Evolutionary conservation across 495 filamentous ascomycete genomes (phyloP).

Genomic region (Neurospora africana): DNA sequence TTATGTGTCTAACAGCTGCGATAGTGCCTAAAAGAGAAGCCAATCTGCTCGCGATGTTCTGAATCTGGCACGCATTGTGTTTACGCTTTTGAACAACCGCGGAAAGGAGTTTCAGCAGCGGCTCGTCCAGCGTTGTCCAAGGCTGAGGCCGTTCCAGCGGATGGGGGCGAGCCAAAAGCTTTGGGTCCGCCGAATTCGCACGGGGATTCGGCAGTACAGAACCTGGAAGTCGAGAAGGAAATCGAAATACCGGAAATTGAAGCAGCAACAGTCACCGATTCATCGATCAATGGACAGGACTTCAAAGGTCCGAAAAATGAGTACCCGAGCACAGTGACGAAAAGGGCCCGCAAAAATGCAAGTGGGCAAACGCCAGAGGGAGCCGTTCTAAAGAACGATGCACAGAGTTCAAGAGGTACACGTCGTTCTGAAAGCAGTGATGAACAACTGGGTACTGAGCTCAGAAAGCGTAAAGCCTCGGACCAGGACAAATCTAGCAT

Average conservation of each 20-base stretch:
- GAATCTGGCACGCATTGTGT: neutral
- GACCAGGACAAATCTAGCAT: neutral
- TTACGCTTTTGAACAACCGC: neutral
- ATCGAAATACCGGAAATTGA: neutral
- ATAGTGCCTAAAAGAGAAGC: neutral
- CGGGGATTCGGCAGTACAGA: neutral
- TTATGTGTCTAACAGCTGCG: neutral
- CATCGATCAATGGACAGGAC: neutral
- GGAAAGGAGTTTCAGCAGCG: neutral
- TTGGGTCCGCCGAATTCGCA: neutral
- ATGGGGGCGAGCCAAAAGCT: neutral
- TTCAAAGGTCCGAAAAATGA: neutral
- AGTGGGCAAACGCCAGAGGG: neutral
- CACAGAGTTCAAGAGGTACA: neutral
- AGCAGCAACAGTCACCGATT: neutral
- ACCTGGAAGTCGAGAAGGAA: neutral
- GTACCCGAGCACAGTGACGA: neutral
- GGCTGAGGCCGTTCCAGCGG: neutral
- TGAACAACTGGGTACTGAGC: neutral
- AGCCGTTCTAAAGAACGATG: neutral
- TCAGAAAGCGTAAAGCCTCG: slow-evolving; percentile 4
- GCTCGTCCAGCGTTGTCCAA: neutral
- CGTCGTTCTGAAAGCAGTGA: neutral
- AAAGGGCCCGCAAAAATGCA: neutral
- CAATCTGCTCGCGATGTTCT: neutral